Evolutionary conservation across 2,329 filamentous ascomycete genomes (phyloP), one percentile per base, ranked within the genome.

Genomic region (Penicillium sp.): DNA sequence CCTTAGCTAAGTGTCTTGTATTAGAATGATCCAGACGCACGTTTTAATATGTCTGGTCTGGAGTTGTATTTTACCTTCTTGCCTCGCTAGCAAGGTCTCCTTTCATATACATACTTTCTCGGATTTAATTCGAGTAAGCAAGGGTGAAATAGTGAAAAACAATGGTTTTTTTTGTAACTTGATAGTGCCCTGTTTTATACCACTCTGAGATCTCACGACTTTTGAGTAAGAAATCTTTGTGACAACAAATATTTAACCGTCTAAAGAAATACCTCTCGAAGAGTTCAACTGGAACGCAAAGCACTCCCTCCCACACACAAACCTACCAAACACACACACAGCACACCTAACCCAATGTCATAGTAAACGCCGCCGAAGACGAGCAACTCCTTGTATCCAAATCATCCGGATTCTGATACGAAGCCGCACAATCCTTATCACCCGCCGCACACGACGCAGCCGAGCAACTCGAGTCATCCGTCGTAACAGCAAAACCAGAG

Each of bases 281-380:
- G 17, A 42, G 12, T 31, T 39, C 20, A 25, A 14, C 31, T 17
- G 12, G 5, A 31, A 5, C 7, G 22, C 6, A 4, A 34, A 17
- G 10, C 10, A 12, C 38, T 12, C 42, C 35, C 15, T n/a, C 50
- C 17, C 22, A 10, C 22, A 31, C 50, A 22, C 22, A 10, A 15
- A 31, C 28, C 5, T 31, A 15, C 28, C 5, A 47, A 15, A 14
- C 12, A 17, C 12, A 12, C 14, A 8, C 7, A 49, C 7, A 15
- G n/a, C 4, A 17, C 8, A 51, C 49, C 56, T 63, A 68, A 57
- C 69, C 70, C 34, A 73, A 31, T 11, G 58, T 70, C 73, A 85
- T 41, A 79, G 83, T 63, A 62, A 76, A 60, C 58, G 68, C 60
- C 31, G 65, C 61, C 12, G 57, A 57, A 31, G 68, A 34, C 4